phyloP scores from a whole-genome alignment of 1,284 basidiomycete genomes.

The Wolfiporia cocos region DNA sequence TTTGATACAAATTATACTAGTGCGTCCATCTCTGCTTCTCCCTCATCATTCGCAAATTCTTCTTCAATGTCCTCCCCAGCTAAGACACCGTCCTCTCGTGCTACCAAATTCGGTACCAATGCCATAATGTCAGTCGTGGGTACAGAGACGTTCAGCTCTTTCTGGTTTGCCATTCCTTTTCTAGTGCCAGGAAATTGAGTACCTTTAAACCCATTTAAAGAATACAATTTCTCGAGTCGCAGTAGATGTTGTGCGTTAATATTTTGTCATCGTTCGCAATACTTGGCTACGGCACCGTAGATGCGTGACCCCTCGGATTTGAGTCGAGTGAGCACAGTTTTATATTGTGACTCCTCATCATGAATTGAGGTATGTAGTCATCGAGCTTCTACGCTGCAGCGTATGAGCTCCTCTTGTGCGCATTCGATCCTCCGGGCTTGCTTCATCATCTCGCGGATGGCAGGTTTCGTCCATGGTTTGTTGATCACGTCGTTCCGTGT shows the following conservation, averaged over 20 bases:
- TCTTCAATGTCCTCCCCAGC: too few species aligned
- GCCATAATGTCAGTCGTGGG: too few species aligned
- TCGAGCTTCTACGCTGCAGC: constrained; percentile 25
- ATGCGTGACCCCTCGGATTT: background rate
- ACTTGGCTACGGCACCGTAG: constrained; percentile 6
- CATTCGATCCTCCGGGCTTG: constrained; percentile 21
- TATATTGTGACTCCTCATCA: constrained; percentile 17
- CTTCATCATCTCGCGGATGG: constrained; percentile 21
- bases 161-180: background rate
- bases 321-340: background rate
- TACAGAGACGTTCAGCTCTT: too few species aligned
- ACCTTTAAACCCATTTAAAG: constrained; percentile 5
- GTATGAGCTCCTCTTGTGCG: constrained; percentile 28
- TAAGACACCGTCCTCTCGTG: too few species aligned
- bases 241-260: constrained; percentile 8
- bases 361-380: constrained; percentile 20
- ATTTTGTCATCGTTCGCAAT: constrained; percentile 1
- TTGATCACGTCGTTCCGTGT: constrained; percentile 22
- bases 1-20: too few species aligned
- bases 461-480: constrained; percentile 24
- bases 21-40: too few species aligned
- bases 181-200: background rate
- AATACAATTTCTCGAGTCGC: constrained; percentile 7
- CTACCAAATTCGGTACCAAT: too few species aligned
- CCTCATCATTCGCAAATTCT: too few species aligned